Base-by-base conservation (phyloP, 148 eudicot species). In the Vaccinium corymbosum region DNA sequence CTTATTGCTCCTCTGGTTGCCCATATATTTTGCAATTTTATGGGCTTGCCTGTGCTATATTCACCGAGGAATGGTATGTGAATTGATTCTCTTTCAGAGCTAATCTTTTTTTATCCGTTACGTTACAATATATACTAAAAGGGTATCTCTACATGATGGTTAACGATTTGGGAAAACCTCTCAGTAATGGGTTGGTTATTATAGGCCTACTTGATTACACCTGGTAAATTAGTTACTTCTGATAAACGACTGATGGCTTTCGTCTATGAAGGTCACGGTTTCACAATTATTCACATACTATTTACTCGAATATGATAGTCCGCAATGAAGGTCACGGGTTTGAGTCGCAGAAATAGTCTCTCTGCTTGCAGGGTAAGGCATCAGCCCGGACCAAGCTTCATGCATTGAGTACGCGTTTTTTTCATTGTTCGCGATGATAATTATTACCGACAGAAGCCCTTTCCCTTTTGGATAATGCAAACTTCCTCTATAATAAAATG, bases 21-120 rank as follows among this genome's bases (percentile, higher is more conserved):
- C 82, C 99, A 93, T 88, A 84, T 91, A 4, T 92, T 93, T 84
- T 96, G 99, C 92, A 96, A 96, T 86, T 88, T 89, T 81, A 92
- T 93, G 97, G 98, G 97, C 79, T 83, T 96, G 86, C 99, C 99
- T 66, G 90, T 84, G 17, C 55, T 94, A 38, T 92, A 88, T 89
- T 93, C 94, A 48, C 86, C 83, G 25, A 87, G 89, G 76, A 89
- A 89, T 89, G 94, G 98, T 94, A 90, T 56, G 85, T 82, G 22
- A 82, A 49, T 83, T 46, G 73, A 10, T 82, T 82, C 22, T 10
- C 42, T 66, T 7, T n/a, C n/a, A 42, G 12, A 32, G 10, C 27
- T 25, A 68, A 68, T 27, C 61, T 29, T 32, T 71, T 1, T 52
- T 3, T 22, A 52, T 82, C 51, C 51, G 12, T 52, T 82, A 35